Conservation (phyloP, 139 green algal genomes). For the Edaphochlamys debaryana region DNA sequence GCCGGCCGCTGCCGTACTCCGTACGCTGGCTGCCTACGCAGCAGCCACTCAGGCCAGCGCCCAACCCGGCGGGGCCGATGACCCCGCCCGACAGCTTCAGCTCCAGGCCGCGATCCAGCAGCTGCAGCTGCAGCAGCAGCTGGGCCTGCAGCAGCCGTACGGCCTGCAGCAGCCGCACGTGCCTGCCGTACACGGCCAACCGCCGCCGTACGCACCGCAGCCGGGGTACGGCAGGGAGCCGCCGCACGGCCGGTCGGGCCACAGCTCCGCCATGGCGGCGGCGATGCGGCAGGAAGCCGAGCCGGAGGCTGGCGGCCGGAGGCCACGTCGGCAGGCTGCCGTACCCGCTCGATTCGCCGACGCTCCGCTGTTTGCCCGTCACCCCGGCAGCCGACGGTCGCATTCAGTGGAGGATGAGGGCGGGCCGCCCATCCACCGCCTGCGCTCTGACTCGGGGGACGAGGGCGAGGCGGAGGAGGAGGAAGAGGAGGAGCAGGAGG, state of each 20-base stretch:
- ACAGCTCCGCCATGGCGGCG: background rate
- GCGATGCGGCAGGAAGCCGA: background rate
- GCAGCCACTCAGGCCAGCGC: no score
- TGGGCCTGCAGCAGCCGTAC: background rate
- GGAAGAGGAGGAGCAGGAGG: background rate
- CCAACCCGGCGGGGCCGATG: no score
- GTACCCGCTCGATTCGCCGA: conserved; percentile 29
- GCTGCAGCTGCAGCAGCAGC: conserved; percentile 1
- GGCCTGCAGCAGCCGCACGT: background rate
- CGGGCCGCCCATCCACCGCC: background rate
- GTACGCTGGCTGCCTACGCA: no score
- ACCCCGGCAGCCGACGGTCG: background rate
- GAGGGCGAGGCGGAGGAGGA: background rate
- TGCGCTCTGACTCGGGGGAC: background rate
- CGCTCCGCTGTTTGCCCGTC: conserved; percentile 1
- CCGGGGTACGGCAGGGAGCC: no score
- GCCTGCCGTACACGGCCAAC: no score
- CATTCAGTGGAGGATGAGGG: background rate
- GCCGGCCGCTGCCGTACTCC: no score
- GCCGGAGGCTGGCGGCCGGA: background rate
- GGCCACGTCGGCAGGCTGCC: conserved; percentile 14
- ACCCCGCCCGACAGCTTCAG: background rate
- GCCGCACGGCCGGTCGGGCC: no score
- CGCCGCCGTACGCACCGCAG: no score
- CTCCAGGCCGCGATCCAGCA: background rate